phyloP scores from a whole-genome alignment of 2,329 filamentous ascomycete species.

The Taxawa tesnikishii region DNA sequence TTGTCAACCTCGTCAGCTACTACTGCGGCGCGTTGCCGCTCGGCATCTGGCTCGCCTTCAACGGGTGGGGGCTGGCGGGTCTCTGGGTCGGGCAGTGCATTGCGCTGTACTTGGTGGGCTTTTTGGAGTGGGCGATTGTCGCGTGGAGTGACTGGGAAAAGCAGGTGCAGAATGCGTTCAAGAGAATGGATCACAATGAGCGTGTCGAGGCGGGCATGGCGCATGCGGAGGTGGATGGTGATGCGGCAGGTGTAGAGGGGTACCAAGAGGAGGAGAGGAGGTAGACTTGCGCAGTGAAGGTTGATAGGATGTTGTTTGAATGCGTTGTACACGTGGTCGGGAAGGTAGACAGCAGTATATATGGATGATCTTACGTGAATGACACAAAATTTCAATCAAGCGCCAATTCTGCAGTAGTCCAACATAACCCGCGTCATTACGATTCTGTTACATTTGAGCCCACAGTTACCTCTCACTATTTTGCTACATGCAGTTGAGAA shows the following conservation, averaged over 20 bases:
- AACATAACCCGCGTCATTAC: too few relatives aligned
- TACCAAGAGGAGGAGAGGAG: constrained; percentile 6
- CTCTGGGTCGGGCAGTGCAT: constrained; percentile 55
- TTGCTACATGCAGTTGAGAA: too few relatives aligned
- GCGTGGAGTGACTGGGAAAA: constrained; percentile 64
- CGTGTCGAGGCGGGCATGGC: constrained; percentile 24
- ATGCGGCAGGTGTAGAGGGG: constrained; percentile 12
- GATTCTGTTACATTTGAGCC: too few relatives aligned
- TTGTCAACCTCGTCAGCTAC: constrained; percentile 73
- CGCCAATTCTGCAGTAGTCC: too few relatives aligned
- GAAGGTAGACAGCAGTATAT: too few relatives aligned
- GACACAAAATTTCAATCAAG: too few relatives aligned
- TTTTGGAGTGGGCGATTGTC: constrained; percentile 68
- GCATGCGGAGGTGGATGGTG: constrained; percentile 15
- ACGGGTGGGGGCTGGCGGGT: constrained; percentile 70
- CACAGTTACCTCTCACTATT: too few relatives aligned
- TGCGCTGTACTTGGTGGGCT: constrained; percentile 67
- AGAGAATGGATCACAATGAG: constrained; percentile 49
- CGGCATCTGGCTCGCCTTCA: constrained; percentile 76
- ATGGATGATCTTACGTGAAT: too few relatives aligned
- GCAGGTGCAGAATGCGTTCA: constrained; percentile 59
- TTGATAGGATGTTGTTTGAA: too few relatives aligned
- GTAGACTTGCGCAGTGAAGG: background rate
- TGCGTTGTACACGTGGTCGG: too few relatives aligned
- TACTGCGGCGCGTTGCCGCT: constrained; percentile 69